Evolutionary conservation across 805 yeast genomes (phyloP).

Genomic region (Candida manassasensis): DNA sequence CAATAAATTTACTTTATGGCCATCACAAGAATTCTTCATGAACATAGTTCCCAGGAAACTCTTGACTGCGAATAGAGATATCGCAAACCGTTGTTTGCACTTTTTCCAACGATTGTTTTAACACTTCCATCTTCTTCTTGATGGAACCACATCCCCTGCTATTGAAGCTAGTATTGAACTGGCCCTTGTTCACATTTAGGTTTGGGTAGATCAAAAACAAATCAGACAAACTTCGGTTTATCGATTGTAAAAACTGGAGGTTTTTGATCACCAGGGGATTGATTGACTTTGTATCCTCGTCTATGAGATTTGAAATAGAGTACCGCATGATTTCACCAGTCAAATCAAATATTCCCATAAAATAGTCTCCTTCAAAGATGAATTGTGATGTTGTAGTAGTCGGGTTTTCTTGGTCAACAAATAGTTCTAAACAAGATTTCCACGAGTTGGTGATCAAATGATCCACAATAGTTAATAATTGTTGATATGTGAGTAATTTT

Average conservation of each 20-base stretch:
- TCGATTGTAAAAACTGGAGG: constrained; percentile 14
- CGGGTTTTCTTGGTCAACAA: neutral
- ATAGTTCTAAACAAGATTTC: neutral
- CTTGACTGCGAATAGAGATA: constrained; percentile 17
- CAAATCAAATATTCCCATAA: constrained; percentile 37
- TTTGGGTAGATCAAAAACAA: constrained; percentile 15
- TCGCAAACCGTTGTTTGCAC: constrained; percentile 20
- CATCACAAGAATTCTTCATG: neutral
- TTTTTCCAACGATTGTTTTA: constrained; percentile 19
- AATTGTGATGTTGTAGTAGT: constrained; percentile 4
- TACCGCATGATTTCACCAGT: constrained; percentile 41
- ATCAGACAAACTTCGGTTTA: constrained; percentile 10
- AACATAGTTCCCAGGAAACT: constrained; percentile 7
- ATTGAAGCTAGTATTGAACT: constrained; percentile 11
- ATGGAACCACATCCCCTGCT: constrained; percentile 11
- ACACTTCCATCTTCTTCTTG: constrained; percentile 19
- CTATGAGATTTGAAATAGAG: constrained; percentile 24
- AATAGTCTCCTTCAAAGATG: constrained; percentile 24
- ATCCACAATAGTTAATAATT: constrained; percentile 8
- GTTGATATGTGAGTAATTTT: constrained; percentile 11
- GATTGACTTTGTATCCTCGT: constrained; percentile 10
- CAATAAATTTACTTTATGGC: too few relatives aligned
- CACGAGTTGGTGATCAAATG: neutral
- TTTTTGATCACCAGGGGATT: constrained; percentile 10
- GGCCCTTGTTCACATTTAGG: constrained; percentile 15